These are phyloP conservation scores for Pythium diclinum DNA, from an alignment of 352 stramenopile genomes.

Conservation along the genomic window DNA sequence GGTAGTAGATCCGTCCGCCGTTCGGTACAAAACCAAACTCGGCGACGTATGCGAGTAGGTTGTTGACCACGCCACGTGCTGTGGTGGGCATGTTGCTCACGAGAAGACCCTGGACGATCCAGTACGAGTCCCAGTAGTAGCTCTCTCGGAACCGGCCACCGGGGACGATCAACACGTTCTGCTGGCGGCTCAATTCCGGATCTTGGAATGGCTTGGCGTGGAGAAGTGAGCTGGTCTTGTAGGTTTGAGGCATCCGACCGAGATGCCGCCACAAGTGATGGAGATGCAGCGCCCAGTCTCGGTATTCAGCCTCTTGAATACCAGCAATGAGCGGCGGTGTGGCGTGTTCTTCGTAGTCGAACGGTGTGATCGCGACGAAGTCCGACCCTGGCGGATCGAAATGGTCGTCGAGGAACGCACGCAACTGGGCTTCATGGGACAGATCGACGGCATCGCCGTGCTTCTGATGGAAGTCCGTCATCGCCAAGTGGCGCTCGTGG, in stretches of 20 bases:
- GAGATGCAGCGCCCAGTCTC: conserved; percentile 63
- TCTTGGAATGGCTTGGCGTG: conserved; percentile 44
- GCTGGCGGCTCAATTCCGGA: conserved; percentile 30
- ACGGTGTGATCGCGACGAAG: conserved; percentile 61
- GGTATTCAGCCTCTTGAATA: conserved; percentile 50
- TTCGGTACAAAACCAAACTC: conserved; percentile 90
- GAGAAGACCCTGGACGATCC: conserved; percentile 88
- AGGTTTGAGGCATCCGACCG: conserved; percentile 45
- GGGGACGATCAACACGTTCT: conserved; percentile 81
- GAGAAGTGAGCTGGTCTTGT: conserved; percentile 58
- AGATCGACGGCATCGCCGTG: conserved; percentile 4
- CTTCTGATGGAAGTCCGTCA: conserved; percentile 44
- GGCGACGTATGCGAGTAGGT: conserved; percentile 84
- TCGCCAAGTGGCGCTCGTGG: conserved; percentile 42
- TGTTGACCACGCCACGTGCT: conserved; percentile 75
- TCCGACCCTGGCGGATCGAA: conserved; percentile 81
- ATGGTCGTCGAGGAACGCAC: conserved; percentile 71
- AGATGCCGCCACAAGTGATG: conserved; percentile 78
- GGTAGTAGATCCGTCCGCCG: conserved; percentile 89
- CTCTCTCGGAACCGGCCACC: conserved; percentile 90
- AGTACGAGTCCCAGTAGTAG: conserved; percentile 94
- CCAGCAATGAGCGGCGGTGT: conserved; percentile 50
- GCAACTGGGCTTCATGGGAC: conserved; percentile 43
- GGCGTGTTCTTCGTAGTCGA: conserved; percentile 58
- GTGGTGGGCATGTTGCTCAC: conserved; percentile 80